These are phyloP conservation scores for Samsoniella hepiali DNA, from an alignment of 2,329 filamentous ascomycete genomes.

Conservation along the genomic window DNA sequence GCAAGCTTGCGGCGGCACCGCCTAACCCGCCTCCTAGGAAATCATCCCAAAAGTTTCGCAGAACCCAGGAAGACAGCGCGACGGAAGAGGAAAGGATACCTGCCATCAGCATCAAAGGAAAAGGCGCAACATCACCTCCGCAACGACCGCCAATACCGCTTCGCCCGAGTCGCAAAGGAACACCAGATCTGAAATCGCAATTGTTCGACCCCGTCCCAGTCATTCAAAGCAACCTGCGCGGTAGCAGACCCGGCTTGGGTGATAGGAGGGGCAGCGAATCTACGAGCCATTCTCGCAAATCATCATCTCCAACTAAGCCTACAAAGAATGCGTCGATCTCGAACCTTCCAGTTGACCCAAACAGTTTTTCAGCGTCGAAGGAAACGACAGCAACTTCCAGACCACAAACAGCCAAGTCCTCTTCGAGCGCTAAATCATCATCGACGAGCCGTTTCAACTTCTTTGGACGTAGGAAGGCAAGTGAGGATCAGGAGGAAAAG, in stretches of 20 bases:
- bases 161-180: slow-evolving; percentile 67
- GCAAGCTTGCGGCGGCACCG: slow-evolving; percentile 46
- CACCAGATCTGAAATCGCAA: slow-evolving; percentile 58
- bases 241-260: slow-evolving; percentile 40
- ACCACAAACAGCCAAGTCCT: slow-evolving; percentile 31
- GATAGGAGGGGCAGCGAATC: slow-evolving; percentile 47
- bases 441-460: slow-evolving; percentile 69
- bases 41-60: slow-evolving; percentile 55
- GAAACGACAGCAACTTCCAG: neutral
- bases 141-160: slow-evolving; percentile 19
- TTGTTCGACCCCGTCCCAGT: slow-evolving; percentile 49
- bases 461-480: slow-evolving; percentile 69
- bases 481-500: slow-evolving; percentile 42
- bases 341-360: slow-evolving; percentile 23
- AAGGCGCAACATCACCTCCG: slow-evolving; percentile 26
- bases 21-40: slow-evolving; percentile 62
- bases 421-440: slow-evolving; percentile 55
- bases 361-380: neutral
- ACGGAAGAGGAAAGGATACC: slow-evolving; percentile 35
- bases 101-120: slow-evolving; percentile 26
- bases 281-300: slow-evolving; percentile 26
- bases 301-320: slow-evolving; percentile 30
- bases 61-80: slow-evolving; percentile 30
- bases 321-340: slow-evolving; percentile 33
- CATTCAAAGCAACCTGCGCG: slow-evolving; percentile 61